These are phyloP conservation scores for Hymenoscyphus albidus DNA, from an alignment of 2,329 filamentous ascomycete species.

Conservation along the genomic window DNA sequence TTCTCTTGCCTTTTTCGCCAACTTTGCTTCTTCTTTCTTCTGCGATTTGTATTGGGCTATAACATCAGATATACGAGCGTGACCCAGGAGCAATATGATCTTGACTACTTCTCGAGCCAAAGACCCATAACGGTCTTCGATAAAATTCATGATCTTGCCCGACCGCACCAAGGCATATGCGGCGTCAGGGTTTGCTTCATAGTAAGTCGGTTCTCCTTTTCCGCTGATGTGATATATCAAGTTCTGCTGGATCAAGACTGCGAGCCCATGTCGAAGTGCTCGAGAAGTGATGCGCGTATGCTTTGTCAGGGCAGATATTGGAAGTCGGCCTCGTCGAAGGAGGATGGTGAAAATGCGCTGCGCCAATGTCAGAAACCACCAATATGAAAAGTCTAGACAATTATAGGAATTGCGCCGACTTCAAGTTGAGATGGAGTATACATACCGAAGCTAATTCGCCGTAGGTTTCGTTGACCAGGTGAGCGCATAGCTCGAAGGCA, in stretches of 20 bases:
- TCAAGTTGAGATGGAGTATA: conserved; percentile 21
- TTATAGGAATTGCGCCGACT: neutral
- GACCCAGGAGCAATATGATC: conserved; percentile 71
- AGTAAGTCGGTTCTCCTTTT: conserved; percentile 61
- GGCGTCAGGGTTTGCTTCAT: conserved; percentile 76
- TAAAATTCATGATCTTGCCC: conserved; percentile 74
- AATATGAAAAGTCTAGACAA: neutral
- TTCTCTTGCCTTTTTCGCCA: conserved; percentile 6
- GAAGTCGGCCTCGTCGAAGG: conserved; percentile 72
- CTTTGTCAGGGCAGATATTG: conserved; percentile 63
- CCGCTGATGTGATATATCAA: conserved; percentile 72
- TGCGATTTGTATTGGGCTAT: conserved; percentile 54
- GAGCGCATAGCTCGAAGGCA: conserved; percentile 81
- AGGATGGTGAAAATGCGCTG: conserved; percentile 84
- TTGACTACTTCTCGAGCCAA: conserved; percentile 71
- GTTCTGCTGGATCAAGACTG: conserved; percentile 83
- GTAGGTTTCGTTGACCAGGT: conserved; percentile 84
- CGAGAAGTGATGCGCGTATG: conserved; percentile 69
- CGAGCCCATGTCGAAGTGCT: conserved; percentile 76
- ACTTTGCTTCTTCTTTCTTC: conserved; percentile 18
- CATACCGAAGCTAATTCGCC: conserved; percentile 89
- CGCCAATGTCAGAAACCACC: conserved; percentile 28
- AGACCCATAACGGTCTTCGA: conserved; percentile 70
- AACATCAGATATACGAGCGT: conserved; percentile 68
- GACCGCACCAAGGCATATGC: conserved; percentile 79